A percentile compares a stretch with the other conserved stretches of the same genome.
These are phyloP conservation scores for Penicillium sp. DNA, from an alignment of 2,329 filamentous ascomycete species.

Conservation along the genomic window DNA sequence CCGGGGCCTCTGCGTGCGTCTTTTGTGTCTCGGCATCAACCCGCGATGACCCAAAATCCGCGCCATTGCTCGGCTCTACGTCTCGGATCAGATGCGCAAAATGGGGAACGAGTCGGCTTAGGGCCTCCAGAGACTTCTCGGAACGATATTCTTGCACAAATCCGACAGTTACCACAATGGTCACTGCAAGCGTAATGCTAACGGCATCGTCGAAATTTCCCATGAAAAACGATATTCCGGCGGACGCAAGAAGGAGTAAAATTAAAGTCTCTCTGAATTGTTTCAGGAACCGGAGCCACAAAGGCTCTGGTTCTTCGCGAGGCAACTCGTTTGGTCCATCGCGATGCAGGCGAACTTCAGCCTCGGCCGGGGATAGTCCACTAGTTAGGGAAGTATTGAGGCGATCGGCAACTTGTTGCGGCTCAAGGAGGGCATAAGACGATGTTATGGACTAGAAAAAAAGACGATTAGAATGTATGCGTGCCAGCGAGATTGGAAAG, in stretches of 20 bases:
- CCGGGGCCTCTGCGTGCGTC: constrained; percentile 43
- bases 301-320: constrained; percentile 84
- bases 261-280: constrained; percentile 97
- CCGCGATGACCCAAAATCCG: constrained; percentile 20
- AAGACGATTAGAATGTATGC: constrained; percentile 2
- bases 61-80: constrained; percentile 23
- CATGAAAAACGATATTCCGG: constrained; percentile 80
- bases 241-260: constrained; percentile 82
- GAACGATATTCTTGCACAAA: constrained; percentile 98
- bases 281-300: constrained; percentile 92
- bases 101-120: constrained; percentile 91
- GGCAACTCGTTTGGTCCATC: constrained; percentile 93
- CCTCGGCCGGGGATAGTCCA: constrained; percentile 77
- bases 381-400: constrained; percentile 78
- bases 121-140: constrained; percentile 92
- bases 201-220: constrained; percentile 93
- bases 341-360: constrained; percentile 70
- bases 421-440: constrained; percentile 63
- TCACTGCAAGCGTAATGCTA: constrained; percentile 92
- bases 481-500: neutral
- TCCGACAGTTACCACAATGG: constrained; percentile 92
- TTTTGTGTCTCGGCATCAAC: constrained; percentile 49
- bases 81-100: constrained; percentile 88
- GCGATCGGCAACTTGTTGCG: constrained; percentile 70
- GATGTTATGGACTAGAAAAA: constrained; percentile 39